Conservation (phyloP, 1,139 yeast genomes). For the Kurtzmaniella natalensis region DNA sequence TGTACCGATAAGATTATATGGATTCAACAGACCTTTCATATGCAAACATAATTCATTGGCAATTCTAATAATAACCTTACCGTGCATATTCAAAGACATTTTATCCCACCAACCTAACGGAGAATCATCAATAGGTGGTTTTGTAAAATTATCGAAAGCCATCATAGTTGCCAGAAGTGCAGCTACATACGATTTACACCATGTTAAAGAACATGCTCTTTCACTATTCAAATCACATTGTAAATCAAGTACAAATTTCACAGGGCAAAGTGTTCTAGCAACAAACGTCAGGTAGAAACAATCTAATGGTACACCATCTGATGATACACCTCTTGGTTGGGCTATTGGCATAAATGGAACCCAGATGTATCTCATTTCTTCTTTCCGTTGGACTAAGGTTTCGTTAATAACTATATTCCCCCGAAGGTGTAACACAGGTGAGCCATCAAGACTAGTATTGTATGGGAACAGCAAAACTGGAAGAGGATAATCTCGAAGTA, state of each 20-base stretch:
- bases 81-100: slow-evolving; percentile 35
- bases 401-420: slow-evolving; percentile 44
- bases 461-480: slow-evolving; percentile 42
- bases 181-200: slow-evolving; percentile 43
- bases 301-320: slow-evolving; percentile 18
- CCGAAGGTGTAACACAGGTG: slow-evolving; percentile 26
- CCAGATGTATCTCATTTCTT: slow-evolving; percentile 41
- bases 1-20: slow-evolving; percentile 65
- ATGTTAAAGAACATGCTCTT: slow-evolving; percentile 37
- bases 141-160: slow-evolving; percentile 55
- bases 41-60: slow-evolving; percentile 47
- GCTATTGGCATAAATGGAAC: slow-evolving; percentile 46
- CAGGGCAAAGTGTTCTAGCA: slow-evolving; percentile 45
- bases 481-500: slow-evolving; percentile 37
- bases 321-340: slow-evolving; percentile 9
- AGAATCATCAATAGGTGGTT: slow-evolving; percentile 79
- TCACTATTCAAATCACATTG: slow-evolving; percentile 31
- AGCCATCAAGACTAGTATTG: slow-evolving; percentile 11
- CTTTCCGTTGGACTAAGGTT: slow-evolving; percentile 29
- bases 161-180: slow-evolving; percentile 31
- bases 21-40: slow-evolving; percentile 67
- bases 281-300: slow-evolving; percentile 38
- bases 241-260: slow-evolving; percentile 36
- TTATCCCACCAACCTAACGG: slow-evolving; percentile 76
- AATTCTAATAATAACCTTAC: slow-evolving; percentile 53